phyloP scores from a whole-genome alignment of 495 filamentous ascomycete species.

The Niebla homalea region DNA sequence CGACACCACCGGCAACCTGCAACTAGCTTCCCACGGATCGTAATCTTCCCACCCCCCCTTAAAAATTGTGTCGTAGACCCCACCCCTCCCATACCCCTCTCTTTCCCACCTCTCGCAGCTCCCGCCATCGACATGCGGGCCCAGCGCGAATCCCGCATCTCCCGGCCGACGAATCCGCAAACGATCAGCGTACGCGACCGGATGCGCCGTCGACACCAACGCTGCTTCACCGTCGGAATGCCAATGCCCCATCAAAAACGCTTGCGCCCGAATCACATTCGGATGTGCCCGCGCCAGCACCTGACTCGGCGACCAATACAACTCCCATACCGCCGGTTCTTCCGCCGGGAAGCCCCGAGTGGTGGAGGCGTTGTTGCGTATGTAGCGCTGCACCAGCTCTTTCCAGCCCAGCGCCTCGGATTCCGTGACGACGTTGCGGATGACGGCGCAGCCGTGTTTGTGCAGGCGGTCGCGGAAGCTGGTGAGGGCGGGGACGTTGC shows the following conservation, averaged over 20 bases:
- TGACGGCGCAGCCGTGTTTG: conserved; percentile 45
- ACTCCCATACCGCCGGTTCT: conserved; percentile 67
- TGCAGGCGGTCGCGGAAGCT: conserved; percentile 26
- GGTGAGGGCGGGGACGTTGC: conserved; percentile 25
- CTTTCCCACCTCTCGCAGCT: conserved; percentile 80
- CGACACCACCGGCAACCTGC: conserved; percentile 51
- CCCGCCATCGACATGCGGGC: conserved; percentile 77
- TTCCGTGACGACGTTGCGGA: conserved; percentile 44
- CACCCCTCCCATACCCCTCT: conserved; percentile 53
- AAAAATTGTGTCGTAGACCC: conserved; percentile 61
- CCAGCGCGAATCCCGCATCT: conserved; percentile 68
- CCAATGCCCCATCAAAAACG: conserved; percentile 60
- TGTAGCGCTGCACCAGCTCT: conserved; percentile 41
- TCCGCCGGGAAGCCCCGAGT: conserved; percentile 35
- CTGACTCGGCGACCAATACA: conserved; percentile 79
- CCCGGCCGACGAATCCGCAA: conserved; percentile 53
- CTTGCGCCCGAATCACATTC: conserved; percentile 54
- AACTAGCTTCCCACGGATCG: conserved; percentile 66
- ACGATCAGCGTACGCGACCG: conserved; percentile 67
- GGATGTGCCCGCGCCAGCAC: conserved; percentile 59
- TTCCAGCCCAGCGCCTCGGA: conserved; percentile 44
- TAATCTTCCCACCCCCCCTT: conserved; percentile 69
- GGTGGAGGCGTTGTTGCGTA: conserved; percentile 34
- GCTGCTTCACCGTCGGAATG: conserved; percentile 48
- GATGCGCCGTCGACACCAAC: conserved; percentile 49